Conservation (phyloP, 305 asterid genomes). For the Plantago coronopus region DNA sequence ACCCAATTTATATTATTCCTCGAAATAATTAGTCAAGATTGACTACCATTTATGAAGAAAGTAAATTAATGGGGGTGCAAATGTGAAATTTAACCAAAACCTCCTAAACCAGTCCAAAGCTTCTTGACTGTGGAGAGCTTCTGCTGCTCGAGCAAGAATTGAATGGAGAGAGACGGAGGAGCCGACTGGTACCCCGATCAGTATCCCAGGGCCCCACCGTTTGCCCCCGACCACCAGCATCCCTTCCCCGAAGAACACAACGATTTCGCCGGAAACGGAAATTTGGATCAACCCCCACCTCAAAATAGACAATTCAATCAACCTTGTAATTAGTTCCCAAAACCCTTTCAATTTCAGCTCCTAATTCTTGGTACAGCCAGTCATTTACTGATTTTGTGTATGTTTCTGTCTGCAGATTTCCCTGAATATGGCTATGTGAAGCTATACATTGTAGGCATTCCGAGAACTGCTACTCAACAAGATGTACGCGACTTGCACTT, state of each 20-base stretch:
- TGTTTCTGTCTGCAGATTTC: constrained; percentile 33
- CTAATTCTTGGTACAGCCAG: background rate
- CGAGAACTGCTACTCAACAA: constrained; percentile 57
- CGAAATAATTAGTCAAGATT: too few relatives aligned
- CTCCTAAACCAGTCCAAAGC: too few relatives aligned
- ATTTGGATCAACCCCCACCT: constrained; percentile 31
- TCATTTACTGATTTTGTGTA: constrained; percentile 1
- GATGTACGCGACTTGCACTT: constrained; percentile 46
- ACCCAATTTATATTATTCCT: too few relatives aligned
- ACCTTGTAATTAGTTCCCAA: constrained; percentile 24
- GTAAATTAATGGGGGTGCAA: too few relatives aligned
- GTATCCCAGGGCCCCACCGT: too few relatives aligned
- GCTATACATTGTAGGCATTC: constrained; percentile 64
- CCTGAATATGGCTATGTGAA: constrained; percentile 49
- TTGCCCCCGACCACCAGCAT: constrained; percentile 20
- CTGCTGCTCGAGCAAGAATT: too few relatives aligned
- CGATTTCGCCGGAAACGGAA: constrained; percentile 30
- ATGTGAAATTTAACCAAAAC: too few relatives aligned
- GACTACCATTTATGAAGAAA: too few relatives aligned
- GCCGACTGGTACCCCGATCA: background rate
- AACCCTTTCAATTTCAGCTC: background rate
- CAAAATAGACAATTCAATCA: constrained; percentile 56
- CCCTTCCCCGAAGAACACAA: constrained; percentile 33
- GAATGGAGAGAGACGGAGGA: too few relatives aligned
- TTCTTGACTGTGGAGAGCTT: too few relatives aligned